A percentile compares a stretch with the other conserved stretches of the same genome.
Evolutionary conservation across 1,284 basidiomycete species (phyloP).

Genomic region (Microbotryomycetes sp.): DNA sequence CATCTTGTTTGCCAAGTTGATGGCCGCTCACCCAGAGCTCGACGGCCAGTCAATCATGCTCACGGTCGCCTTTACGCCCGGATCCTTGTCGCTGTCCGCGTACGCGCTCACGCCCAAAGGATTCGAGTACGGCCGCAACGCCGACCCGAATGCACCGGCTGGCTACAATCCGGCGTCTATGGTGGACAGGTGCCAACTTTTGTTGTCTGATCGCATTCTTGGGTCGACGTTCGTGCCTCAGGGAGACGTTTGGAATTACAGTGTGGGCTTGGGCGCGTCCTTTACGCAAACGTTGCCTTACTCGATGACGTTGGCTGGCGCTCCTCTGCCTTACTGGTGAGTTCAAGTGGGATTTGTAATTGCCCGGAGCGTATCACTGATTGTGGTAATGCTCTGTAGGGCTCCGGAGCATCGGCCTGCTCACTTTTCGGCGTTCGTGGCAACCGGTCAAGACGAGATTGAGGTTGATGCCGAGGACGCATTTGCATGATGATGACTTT

Average conservation of each 20-base stretch:
- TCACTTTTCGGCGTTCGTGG: slow-evolving; percentile 21
- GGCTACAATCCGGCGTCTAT: slow-evolving; percentile 89
- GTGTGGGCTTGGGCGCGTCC: slow-evolving; percentile 65
- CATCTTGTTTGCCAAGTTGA: slow-evolving; percentile 90
- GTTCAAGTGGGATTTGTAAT: slow-evolving; percentile 48
- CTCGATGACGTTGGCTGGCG: slow-evolving; percentile 72
- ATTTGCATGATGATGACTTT: slow-evolving; percentile 14
- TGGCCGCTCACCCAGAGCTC: slow-evolving; percentile 93
- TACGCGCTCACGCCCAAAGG: slow-evolving; percentile 76
- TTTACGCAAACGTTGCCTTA: slow-evolving; percentile 83
- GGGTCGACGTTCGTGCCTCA: slow-evolving; percentile 29
- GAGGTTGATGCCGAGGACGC: slow-evolving; percentile 13
- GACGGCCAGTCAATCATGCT: slow-evolving; percentile 89
- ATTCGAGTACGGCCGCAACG: slow-evolving; percentile 96
- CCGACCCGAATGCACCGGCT: slow-evolving; percentile 36
- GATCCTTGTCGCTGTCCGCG: slow-evolving; percentile 89
- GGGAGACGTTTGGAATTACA: slow-evolving; percentile 76
- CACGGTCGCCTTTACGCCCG: slow-evolving; percentile 93
- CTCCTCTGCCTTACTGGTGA: slow-evolving; percentile 90
- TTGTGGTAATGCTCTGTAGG: background rate
- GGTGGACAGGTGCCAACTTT: slow-evolving; percentile 91
- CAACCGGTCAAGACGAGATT: slow-evolving; percentile 8
- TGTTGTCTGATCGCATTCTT: slow-evolving; percentile 80
- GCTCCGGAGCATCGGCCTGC: slow-evolving; percentile 17
- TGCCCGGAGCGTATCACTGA: slow-evolving; percentile 63